These are phyloP conservation scores for Gymnopilus dilepis DNA, from an alignment of 768 basidiomycete species.

Conservation along the genomic window DNA sequence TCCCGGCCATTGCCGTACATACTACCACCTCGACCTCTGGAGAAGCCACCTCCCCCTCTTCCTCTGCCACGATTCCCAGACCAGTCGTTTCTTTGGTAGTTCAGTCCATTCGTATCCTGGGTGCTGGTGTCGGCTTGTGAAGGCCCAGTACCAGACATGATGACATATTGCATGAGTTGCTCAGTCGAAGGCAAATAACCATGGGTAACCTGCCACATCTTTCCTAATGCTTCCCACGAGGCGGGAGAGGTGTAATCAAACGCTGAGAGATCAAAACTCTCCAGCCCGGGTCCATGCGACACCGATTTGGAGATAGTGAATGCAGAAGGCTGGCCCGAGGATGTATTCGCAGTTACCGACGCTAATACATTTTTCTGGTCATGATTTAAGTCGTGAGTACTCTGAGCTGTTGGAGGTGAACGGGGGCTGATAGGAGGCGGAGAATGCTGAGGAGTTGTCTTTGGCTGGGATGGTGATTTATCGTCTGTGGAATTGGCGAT, in stretches of 20 bases:
- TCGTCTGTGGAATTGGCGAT: slow-evolving; percentile 25
- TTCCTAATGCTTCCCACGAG: slow-evolving; percentile 83
- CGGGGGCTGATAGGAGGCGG: slow-evolving; percentile 25
- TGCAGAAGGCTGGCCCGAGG: slow-evolving; percentile 53
- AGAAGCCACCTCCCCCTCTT: slow-evolving; percentile 38
- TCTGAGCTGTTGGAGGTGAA: slow-evolving; percentile 36
- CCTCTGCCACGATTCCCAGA: slow-evolving; percentile 36
- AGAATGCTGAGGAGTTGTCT: slow-evolving; percentile 25
- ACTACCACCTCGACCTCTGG: slow-evolving; percentile 46
- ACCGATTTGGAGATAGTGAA: slow-evolving; percentile 40
- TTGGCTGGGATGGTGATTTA: slow-evolving; percentile 26
- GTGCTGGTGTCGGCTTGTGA: slow-evolving; percentile 17
- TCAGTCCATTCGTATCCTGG: slow-evolving; percentile 5
- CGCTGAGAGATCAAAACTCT: slow-evolving; percentile 68
- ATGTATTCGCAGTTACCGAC: slow-evolving; percentile 65
- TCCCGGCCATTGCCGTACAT: slow-evolving; percentile 55
- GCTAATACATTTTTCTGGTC: slow-evolving; percentile 45
- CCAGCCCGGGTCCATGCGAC: slow-evolving; percentile 53
- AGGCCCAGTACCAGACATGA: slow-evolving; percentile 41
- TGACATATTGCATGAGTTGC: slow-evolving; percentile 77
- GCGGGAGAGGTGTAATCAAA: slow-evolving; percentile 78
- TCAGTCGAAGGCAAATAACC: slow-evolving; percentile 74
- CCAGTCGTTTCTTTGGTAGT: slow-evolving; percentile 4
- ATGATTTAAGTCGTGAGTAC: slow-evolving; percentile 52
- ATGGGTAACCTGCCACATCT: slow-evolving; percentile 75